Conservation (phyloP, 2,329 filamentous ascomycete species). For the Cephalotrichum gorgonifer region DNA sequence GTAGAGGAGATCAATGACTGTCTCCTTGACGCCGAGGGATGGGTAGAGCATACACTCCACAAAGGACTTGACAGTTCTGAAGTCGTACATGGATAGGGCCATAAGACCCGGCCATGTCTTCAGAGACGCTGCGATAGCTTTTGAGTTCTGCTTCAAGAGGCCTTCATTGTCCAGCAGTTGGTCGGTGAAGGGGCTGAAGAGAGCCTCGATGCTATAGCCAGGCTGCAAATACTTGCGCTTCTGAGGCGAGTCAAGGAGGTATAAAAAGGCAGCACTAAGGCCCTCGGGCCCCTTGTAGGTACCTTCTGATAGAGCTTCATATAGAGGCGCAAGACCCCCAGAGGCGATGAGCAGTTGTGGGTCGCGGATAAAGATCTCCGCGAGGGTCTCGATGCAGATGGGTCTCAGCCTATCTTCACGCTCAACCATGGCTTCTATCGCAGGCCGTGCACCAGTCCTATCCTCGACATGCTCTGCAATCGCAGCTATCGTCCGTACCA, state of each 20-base stretch:
- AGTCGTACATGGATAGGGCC: constrained; percentile 78
- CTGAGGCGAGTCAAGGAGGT: constrained; percentile 75
- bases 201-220: constrained; percentile 78
- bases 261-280: constrained; percentile 76
- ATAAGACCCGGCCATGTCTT: constrained; percentile 92
- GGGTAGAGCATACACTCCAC: constrained; percentile 52
- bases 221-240: constrained; percentile 74
- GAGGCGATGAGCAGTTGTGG: constrained; percentile 71
- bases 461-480: constrained; percentile 85
- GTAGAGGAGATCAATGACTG: constrained; percentile 82
- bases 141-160: constrained; percentile 73
- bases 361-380: constrained; percentile 82
- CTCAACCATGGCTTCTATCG: constrained; percentile 57
- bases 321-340: constrained; percentile 75
- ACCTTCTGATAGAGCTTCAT: constrained; percentile 85
- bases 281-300: constrained; percentile 89
- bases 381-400: constrained; percentile 86
- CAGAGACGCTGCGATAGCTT: constrained; percentile 82
- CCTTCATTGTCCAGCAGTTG: constrained; percentile 50
- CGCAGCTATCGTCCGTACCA: constrained; percentile 82
- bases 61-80: constrained; percentile 73
- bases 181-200: constrained; percentile 91
- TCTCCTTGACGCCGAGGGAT: constrained; percentile 50
- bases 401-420: constrained; percentile 75
- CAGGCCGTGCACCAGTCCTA: constrained; percentile 40